These are phyloP conservation scores for Schizophyllum amplum DNA, from an alignment of 1,284 basidiomycete species.

Conservation along the genomic window DNA sequence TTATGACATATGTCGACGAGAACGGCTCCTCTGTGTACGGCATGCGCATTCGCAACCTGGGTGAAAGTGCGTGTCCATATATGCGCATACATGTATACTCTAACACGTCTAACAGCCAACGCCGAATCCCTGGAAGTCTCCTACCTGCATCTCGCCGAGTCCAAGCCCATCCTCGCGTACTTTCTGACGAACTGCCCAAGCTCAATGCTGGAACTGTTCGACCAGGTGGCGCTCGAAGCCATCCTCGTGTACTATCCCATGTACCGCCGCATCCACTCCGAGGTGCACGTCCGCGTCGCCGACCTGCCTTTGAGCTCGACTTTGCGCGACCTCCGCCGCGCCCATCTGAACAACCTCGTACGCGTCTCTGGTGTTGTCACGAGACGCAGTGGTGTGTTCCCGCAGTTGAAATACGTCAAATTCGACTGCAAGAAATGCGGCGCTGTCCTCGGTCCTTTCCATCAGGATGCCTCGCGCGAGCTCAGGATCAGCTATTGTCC, in stretches of 20 bases:
- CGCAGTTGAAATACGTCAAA: slow-evolving; percentile 98
- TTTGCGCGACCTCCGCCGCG: slow-evolving; percentile 88
- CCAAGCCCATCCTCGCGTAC: slow-evolving; percentile 93
- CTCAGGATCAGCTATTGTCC: slow-evolving; percentile 93
- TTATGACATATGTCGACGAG: slow-evolving; percentile 94
- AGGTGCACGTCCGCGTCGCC: slow-evolving; percentile 95
- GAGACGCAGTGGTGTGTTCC: slow-evolving; percentile 92
- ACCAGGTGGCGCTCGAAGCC: slow-evolving; percentile 90
- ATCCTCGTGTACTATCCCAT: slow-evolving; percentile 94
- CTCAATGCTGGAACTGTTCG: slow-evolving; percentile 91
- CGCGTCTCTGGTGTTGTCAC: slow-evolving; percentile 98
- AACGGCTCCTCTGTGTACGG: slow-evolving; percentile 91
- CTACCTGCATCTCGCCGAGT: slow-evolving; percentile 84
- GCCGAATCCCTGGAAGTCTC: slow-evolving; percentile 97
- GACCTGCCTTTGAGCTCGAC: slow-evolving; percentile 88
- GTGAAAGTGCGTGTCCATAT: slow-evolving; percentile 68
- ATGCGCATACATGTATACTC: slow-evolving; percentile 3
- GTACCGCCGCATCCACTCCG: slow-evolving; percentile 95
- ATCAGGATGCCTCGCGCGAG: slow-evolving; percentile 93
- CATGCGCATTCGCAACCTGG: slow-evolving; percentile 85
- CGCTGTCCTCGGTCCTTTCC: slow-evolving; percentile 91
- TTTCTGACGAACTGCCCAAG: slow-evolving; percentile 94
- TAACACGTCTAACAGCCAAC: slow-evolving; percentile 55
- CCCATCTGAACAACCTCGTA: slow-evolving; percentile 91
- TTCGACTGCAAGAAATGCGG: slow-evolving; percentile 96